Percentiles rank a stretch among this genome's conserved stretches.
Evolutionary conservation across 2,329 filamentous ascomycete genomes (phyloP).

Genomic region (Pezicula carpinea): DNA sequence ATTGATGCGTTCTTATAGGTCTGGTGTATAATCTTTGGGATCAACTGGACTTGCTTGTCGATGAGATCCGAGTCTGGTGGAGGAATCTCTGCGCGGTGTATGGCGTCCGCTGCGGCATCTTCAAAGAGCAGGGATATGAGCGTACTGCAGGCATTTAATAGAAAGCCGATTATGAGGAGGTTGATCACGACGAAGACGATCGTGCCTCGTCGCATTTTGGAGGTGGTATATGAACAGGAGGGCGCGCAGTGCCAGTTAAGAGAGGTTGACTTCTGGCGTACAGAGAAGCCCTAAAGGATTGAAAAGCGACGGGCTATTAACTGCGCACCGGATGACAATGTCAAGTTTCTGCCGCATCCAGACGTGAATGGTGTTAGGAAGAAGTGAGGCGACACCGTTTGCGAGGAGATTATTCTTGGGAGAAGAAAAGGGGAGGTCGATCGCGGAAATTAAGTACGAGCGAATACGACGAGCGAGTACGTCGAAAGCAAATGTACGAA

Average conservation of each 20-base stretch:
- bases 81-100: constrained; percentile 61
- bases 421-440: not conserved
- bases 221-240: too few species aligned
- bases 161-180: constrained; percentile 55
- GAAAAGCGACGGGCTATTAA: too few species aligned
- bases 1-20: constrained; percentile 69
- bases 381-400: too few species aligned
- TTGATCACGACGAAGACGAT: constrained; percentile 47
- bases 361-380: too few species aligned
- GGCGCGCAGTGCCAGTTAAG: too few species aligned
- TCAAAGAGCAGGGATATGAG: constrained; percentile 66
- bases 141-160: constrained; percentile 65
- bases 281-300: not conserved
- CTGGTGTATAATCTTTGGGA: constrained; percentile 75
- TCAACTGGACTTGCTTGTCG: constrained; percentile 52
- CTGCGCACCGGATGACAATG: too few species aligned
- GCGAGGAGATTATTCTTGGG: too few species aligned
- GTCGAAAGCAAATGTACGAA: not conserved
- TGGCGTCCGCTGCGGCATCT: constrained; percentile 62
- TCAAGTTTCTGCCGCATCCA: too few species aligned
- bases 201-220: constrained; percentile 29
- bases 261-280: too few species aligned
- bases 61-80: constrained; percentile 57
- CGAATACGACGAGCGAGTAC: not conserved
- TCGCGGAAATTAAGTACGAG: not conserved